Conservation (phyloP, 805 yeast genomes). For the Myxozyma kluyveri region DNA sequence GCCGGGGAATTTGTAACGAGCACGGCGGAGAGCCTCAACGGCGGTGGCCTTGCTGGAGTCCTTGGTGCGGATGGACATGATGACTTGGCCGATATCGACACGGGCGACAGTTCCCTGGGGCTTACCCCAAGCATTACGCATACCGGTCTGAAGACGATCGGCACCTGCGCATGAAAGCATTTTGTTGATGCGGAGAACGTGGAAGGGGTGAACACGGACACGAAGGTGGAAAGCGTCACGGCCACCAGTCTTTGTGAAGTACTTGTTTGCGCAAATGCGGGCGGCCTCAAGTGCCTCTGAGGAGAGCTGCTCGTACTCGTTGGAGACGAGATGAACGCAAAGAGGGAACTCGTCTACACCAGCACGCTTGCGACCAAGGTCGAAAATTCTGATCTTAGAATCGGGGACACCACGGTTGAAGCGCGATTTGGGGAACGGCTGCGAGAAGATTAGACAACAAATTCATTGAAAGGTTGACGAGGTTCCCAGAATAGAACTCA, state of each 20-base stretch:
- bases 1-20: slow-evolving; percentile 99
- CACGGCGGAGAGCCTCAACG: slow-evolving; percentile 99
- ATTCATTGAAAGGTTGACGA: no score
- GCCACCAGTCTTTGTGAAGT: slow-evolving; percentile 95
- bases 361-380: slow-evolving; percentile 99
- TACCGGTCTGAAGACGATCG: slow-evolving; percentile 99
- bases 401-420: slow-evolving; percentile 99
- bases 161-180: slow-evolving; percentile 99
- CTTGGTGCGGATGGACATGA: slow-evolving; percentile 97
- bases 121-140: slow-evolving; percentile 99
- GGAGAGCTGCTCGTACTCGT: slow-evolving; percentile 98
- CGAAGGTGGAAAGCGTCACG: slow-evolving; percentile 99
- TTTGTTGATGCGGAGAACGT: slow-evolving; percentile 99
- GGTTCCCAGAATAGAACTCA: neutral
- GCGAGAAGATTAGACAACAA: neutral
- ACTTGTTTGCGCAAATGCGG: slow-evolving; percentile 99
- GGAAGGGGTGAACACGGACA: slow-evolving; percentile 99
- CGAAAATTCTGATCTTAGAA: slow-evolving; percentile 98
- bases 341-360: slow-evolving; percentile 99
- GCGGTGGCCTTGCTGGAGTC: slow-evolving; percentile 97
- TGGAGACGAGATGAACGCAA: slow-evolving; percentile 98
- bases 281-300: slow-evolving; percentile 99
- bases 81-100: slow-evolving; percentile 97
- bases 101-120: slow-evolving; percentile 99
- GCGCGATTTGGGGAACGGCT: slow-evolving; percentile 99